Percentiles rank a stretch among this genome's conserved stretches.
Conservation (phyloP, 192 early-diverging fungal species). For the Dissophora ornata region DNA sequence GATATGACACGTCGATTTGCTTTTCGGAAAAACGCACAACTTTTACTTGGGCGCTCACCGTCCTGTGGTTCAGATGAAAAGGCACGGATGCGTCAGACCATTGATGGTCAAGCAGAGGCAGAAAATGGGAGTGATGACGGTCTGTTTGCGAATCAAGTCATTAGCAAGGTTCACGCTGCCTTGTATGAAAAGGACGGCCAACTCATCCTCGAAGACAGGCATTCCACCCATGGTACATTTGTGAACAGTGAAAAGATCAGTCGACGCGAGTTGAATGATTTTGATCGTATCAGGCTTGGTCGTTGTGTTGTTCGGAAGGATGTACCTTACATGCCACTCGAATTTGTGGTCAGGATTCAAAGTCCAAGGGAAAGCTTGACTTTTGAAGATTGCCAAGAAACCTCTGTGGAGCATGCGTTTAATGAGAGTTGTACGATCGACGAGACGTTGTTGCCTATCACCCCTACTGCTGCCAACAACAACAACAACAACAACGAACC, state of each 20-base stretch:
- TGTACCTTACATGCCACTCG: slow-evolving; percentile 12
- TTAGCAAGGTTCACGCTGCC: slow-evolving; percentile 32
- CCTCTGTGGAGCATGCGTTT: too few relatives aligned
- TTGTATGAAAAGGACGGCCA: slow-evolving; percentile 25
- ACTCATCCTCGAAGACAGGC: slow-evolving; percentile 20
- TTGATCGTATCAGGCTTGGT: slow-evolving; percentile 20
- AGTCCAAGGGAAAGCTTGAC: not conserved
- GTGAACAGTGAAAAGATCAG: slow-evolving; percentile 19
- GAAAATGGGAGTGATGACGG: slow-evolving; percentile 25
- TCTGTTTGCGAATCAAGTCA: slow-evolving; percentile 32
- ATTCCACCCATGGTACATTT: slow-evolving; percentile 40
- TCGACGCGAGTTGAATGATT: slow-evolving; percentile 1
- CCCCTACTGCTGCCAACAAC: too few relatives aligned
- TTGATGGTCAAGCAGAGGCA: slow-evolving; percentile 4
- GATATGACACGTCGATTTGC: slow-evolving; percentile 19
- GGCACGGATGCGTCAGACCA: not conserved
- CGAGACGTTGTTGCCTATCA: too few relatives aligned
- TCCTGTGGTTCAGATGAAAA: slow-evolving; percentile 12
- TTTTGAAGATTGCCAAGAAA: too few relatives aligned
- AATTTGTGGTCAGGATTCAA: slow-evolving; percentile 26
- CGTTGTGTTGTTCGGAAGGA: slow-evolving; percentile 27
- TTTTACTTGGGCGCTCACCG: slow-evolving; percentile 24
- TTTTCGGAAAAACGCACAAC: slow-evolving; percentile 5
- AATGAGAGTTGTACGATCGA: too few relatives aligned
- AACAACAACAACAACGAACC: too few relatives aligned